A percentile compares a stretch with the other conserved stretches of the same genome.
phyloP scores from a whole-genome alignment of 257 asterid species.

The Plantago ovata region DNA sequence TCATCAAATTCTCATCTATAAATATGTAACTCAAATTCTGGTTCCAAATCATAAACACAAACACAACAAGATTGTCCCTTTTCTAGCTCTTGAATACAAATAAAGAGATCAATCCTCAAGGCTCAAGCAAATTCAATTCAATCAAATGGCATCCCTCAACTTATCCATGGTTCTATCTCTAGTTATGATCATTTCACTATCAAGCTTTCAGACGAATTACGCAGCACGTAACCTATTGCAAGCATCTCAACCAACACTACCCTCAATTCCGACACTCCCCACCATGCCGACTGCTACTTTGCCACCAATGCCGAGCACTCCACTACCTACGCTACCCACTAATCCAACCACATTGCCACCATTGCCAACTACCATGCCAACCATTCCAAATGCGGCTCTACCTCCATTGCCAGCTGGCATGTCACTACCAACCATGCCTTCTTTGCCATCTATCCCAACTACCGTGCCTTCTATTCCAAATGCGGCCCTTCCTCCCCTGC shows the following conservation, averaged over 20 bases:
- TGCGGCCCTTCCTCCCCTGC: slow-evolving; percentile 22
- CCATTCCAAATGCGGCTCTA: slow-evolving; percentile 23
- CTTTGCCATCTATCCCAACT: slow-evolving; percentile 16
- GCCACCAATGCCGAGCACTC: slow-evolving; percentile 20
- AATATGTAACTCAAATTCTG: neutral
- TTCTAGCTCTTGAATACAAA: neutral
- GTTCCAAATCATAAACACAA: too few species aligned
- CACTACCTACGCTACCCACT: slow-evolving; percentile 18
- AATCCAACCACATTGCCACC: slow-evolving; percentile 8
- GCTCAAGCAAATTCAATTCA: too few species aligned
- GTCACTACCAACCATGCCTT: slow-evolving; percentile 20
- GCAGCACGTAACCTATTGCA: slow-evolving; percentile 23
- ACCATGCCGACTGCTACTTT: slow-evolving; percentile 1
- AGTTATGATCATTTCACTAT: slow-evolving; percentile 13
- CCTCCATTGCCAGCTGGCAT: slow-evolving; percentile 22
- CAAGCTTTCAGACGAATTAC: neutral
- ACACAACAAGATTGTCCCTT: neutral
- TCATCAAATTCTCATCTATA: slow-evolving; percentile 16
- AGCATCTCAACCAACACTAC: slow-evolving; percentile 15
- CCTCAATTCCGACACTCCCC: neutral
- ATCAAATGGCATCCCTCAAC: slow-evolving; percentile 17
- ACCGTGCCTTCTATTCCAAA: slow-evolving; percentile 27
- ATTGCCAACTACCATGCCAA: slow-evolving; percentile 24
- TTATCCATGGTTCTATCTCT: neutral
- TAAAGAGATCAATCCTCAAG: too few species aligned